phyloP scores from a whole-genome alignment of 1,139 yeast genomes.

The Hemisphaericaspora xylofermentans region DNA sequence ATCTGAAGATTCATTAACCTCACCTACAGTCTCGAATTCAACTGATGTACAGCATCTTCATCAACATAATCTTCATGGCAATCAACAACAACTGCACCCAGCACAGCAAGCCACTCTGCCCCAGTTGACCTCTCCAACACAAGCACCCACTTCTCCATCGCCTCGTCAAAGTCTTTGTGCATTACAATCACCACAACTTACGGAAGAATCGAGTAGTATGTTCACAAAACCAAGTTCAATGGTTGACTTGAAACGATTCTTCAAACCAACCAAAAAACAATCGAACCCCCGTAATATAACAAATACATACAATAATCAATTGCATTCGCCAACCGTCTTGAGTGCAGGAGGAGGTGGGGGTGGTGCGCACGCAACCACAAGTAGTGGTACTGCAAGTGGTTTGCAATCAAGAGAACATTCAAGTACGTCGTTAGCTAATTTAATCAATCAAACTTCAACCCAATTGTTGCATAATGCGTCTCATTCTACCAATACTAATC shows the following conservation, averaged over 20 bases:
- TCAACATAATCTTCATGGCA: slow-evolving; percentile 1
- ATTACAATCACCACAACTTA: slow-evolving; percentile 6
- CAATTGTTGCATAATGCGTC: slow-evolving; percentile 44
- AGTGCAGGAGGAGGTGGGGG: slow-evolving; percentile 9
- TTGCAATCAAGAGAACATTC: slow-evolving; percentile 36
- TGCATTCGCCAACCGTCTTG: slow-evolving; percentile 35
- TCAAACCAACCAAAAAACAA: slow-evolving; percentile 38
- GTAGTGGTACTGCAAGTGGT: slow-evolving; percentile 12
- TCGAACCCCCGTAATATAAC: slow-evolving; percentile 20
- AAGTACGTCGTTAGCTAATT: slow-evolving; percentile 40
- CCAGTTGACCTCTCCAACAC: slow-evolving; percentile 1
- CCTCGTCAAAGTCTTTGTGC: slow-evolving; percentile 7
- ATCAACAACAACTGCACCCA: slow-evolving; percentile 5
- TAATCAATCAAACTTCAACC: slow-evolving; percentile 45
- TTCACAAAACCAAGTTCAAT: slow-evolving; percentile 39
- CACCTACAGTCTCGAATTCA: slow-evolving; percentile 31
- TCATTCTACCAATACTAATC: slow-evolving; percentile 23
- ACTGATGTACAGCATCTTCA: slow-evolving; percentile 8
- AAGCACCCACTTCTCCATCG: slow-evolving; percentile 15
- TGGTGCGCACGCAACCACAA: neutral
- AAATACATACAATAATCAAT: slow-evolving; percentile 22
- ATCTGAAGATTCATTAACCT: slow-evolving; percentile 34
- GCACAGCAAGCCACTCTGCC: slow-evolving; percentile 10
- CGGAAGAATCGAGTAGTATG: slow-evolving; percentile 30
- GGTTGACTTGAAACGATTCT: slow-evolving; percentile 43